Evolutionary conservation across 176 grass and related monocot species (phyloP).

Genomic region (Cymbopogon citratus): DNA sequence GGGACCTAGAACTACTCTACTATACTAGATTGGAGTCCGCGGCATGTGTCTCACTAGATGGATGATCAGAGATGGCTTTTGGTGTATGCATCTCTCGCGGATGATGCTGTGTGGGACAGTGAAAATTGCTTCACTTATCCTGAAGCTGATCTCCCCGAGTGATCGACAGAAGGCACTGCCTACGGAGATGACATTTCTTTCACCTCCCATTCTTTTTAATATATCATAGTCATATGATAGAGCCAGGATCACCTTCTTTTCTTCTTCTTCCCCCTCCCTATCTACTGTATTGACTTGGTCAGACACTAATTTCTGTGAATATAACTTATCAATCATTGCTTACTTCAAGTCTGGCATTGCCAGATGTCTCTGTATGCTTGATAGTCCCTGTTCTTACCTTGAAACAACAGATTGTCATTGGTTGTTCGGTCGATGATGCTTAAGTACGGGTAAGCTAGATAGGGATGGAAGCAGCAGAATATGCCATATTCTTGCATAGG

Average conservation of each 20-base stretch:
- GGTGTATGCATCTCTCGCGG: background rate
- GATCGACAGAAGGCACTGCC: conserved; percentile 16
- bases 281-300: conserved; percentile 39
- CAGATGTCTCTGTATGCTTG: conserved; percentile 18
- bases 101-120: conserved; percentile 36
- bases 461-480: conserved; percentile 28
- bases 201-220: conserved; percentile 50
- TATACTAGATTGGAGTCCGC: background rate
- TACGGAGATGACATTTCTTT: conserved; percentile 34
- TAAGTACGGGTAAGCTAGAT: conserved; percentile 11
- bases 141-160: conserved; percentile 10
- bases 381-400: conserved; percentile 11
- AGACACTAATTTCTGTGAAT: conserved; percentile 65
- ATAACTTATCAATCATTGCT: conserved; percentile 57
- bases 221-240: conserved; percentile 44
- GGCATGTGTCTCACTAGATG: conserved; percentile 26
- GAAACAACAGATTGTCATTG: conserved; percentile 29
- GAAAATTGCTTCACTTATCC: conserved; percentile 43
- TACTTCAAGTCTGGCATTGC: conserved; percentile 11
- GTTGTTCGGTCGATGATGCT: conserved; percentile 17
- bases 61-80: conserved; percentile 23
- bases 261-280: background rate
- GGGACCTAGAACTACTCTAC: conserved; percentile 21
- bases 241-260: background rate
- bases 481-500: conserved; percentile 22